Conservation (phyloP, 1,284 basidiomycete genomes). For the Malassezia yamatoensis region DNA sequence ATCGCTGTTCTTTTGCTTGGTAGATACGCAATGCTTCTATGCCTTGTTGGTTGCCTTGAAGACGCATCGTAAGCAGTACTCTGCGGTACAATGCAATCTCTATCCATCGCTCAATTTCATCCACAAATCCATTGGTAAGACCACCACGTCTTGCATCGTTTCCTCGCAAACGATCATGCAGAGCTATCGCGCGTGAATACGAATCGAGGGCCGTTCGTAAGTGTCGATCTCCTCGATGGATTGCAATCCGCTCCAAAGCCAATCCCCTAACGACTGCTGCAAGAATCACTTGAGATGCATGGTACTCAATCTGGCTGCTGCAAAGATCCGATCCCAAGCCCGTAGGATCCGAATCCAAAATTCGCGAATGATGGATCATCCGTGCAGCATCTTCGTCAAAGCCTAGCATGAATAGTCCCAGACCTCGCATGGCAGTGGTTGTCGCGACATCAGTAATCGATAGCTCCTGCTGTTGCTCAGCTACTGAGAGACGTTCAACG, state of each 20-base stretch:
- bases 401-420: constrained; percentile 35
- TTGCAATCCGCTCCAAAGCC: constrained; percentile 36
- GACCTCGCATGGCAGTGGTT: constrained; percentile 25
- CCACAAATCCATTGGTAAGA: constrained; percentile 29
- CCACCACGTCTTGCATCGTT: constrained; percentile 34
- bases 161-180: constrained; percentile 40
- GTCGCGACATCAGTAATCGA: constrained; percentile 17
- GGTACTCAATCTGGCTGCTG: constrained; percentile 16
- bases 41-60: constrained; percentile 23
- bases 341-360: constrained; percentile 13
- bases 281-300: constrained; percentile 2
- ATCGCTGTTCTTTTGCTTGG: constrained; percentile 39
- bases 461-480: neutral
- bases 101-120: constrained; percentile 44
- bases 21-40: constrained; percentile 39
- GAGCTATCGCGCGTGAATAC: constrained; percentile 37
- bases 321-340: neutral
- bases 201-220: constrained; percentile 28
- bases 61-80: constrained; percentile 34
- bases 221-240: constrained; percentile 17
- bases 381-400: constrained; percentile 35
- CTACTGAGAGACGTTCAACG: constrained; percentile 17
- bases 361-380: constrained; percentile 28
- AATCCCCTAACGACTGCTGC: constrained; percentile 16
- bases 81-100: constrained; percentile 44